Base-by-base conservation (phyloP, 441 rosid genomes). In the Brassica balearica region DNA sequence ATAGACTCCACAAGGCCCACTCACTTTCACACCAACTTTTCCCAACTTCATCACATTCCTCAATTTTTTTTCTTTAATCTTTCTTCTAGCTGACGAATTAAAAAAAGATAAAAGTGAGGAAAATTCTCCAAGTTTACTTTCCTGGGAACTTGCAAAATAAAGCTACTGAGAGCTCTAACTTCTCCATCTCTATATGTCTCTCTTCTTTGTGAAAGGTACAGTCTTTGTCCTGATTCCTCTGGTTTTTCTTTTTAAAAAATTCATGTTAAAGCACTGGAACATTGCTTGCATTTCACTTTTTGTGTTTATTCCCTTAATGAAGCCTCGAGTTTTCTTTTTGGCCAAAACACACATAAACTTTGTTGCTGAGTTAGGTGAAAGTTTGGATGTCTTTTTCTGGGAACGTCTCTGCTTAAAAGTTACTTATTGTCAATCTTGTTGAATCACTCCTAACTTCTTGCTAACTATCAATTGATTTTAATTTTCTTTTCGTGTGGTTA, bases 331-430 rank as follows among this genome's bases (percentile, higher is more conserved):
- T 73, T 6, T 17, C 2, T 76, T 61, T 69, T 61, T 11, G 53
- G 11, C 70, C 75, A 51, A 77, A 69, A 20, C 32, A 29, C 58
- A 29, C 63, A 29, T 29, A 29, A 46, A 5, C 60, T 61, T 46
- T 46, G 36, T 61, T 11, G 46, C 14, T 34, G 15, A 63, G 70
- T 69, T 77, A 4, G 75, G 71, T 77, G 69, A 62, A 53, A 29
- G 60, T 55, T 15, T 77, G 29, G 29, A 64, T 71, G 66, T 69
- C 75, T 62, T 14, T 63, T 70, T 14, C 36, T 69, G 15, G 36
- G 60, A 19, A 56, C 64, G 3, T 38, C 11, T 38, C 46, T 38
- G 46, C 68, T 66, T 76, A 15, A 4, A 48, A 58, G 43, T 59
- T 75, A 38, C 29, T 62, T 62, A 14, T 62, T 55, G 34, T 71